A percentile compares a stretch with the other conserved stretches of the same genome.
These are phyloP conservation scores for Groenewaldozyma sp. DNA, from an alignment of 1,139 yeast genomes.

Conservation along the genomic window DNA sequence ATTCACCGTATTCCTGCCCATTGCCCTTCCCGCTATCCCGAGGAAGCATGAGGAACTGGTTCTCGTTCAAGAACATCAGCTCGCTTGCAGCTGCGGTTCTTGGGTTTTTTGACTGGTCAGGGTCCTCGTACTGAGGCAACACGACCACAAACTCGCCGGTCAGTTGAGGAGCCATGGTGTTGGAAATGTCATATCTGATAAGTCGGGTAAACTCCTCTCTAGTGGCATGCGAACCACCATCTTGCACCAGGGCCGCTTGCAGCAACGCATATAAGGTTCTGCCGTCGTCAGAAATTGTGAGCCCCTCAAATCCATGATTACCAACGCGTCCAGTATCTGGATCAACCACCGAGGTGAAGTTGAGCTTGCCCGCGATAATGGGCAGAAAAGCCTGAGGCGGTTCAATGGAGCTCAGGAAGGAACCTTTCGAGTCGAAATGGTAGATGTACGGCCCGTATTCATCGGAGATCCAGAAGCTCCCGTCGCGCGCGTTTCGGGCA, in stretches of 20 bases:
- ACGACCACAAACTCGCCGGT: constrained; percentile 14
- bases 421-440: constrained; percentile 10
- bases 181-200: constrained; percentile 11
- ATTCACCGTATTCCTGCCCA: constrained; percentile 9
- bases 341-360: constrained; percentile 12
- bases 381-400: constrained; percentile 17
- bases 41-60: constrained; percentile 13
- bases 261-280: constrained; percentile 11
- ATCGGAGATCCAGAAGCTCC: constrained; percentile 14
- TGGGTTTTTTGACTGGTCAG: constrained; percentile 14
- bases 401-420: constrained; percentile 11
- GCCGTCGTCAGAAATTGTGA: constrained; percentile 13
- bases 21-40: constrained; percentile 12
- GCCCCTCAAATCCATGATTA: constrained; percentile 15
- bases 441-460: constrained; percentile 17
- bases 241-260: constrained; percentile 15
- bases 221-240: constrained; percentile 16
- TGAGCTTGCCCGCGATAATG: constrained; percentile 8
- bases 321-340: constrained; percentile 14
- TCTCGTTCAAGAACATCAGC: constrained; percentile 12
- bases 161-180: constrained; percentile 7
- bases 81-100: constrained; percentile 14
- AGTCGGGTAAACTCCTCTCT: constrained; percentile 14
- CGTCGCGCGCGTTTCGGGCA: constrained; percentile 11
- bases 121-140: constrained; percentile 14